phyloP scores from a whole-genome alignment of 768 basidiomycete genomes.

The Boletellus ananas region DNA sequence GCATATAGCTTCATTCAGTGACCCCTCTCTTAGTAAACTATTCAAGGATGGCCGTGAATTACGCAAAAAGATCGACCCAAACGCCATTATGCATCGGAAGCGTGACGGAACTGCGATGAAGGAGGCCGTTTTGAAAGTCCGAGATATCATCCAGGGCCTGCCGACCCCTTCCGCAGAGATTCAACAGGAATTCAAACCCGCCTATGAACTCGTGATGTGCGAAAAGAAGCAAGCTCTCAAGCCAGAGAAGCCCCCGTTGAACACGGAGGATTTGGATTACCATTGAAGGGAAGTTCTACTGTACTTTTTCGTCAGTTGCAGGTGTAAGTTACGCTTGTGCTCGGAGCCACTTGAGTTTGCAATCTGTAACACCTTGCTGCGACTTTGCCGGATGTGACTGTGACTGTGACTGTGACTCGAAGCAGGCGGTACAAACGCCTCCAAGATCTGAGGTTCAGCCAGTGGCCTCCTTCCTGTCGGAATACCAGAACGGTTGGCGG shows the following conservation, averaged over 20 bases:
- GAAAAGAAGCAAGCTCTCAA: conserved; percentile 6
- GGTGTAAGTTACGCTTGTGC: no score
- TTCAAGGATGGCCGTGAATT: conserved; percentile 26
- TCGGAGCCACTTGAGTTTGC: no score
- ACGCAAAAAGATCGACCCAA: conserved; percentile 32
- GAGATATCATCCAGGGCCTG: conserved; percentile 26
- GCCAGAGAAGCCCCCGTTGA: conserved; percentile 20
- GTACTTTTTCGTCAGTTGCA: no score
- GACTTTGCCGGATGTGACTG: no score
- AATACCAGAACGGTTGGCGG: no score
- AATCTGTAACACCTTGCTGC: no score
- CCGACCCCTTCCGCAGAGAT: conserved; percentile 20
- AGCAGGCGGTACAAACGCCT: no score
- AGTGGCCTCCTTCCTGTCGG: no score
- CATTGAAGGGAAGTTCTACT: no score
- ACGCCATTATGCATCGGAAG: conserved; percentile 26
- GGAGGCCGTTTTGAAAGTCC: conserved; percentile 22
- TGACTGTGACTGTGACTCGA: no score
- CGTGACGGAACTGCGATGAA: conserved; percentile 26
- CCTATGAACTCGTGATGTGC: conserved; percentile 33
- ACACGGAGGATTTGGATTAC: conserved; percentile 23
- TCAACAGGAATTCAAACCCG: conserved; percentile 26
- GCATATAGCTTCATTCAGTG: not conserved
- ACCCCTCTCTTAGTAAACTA: conserved; percentile 16
- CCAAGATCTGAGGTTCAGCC: no score